Evolutionary conservation across 257 asterid species (phyloP), one percentile per base, ranked within the genome.

Genomic region (Jasminum sambac): DNA sequence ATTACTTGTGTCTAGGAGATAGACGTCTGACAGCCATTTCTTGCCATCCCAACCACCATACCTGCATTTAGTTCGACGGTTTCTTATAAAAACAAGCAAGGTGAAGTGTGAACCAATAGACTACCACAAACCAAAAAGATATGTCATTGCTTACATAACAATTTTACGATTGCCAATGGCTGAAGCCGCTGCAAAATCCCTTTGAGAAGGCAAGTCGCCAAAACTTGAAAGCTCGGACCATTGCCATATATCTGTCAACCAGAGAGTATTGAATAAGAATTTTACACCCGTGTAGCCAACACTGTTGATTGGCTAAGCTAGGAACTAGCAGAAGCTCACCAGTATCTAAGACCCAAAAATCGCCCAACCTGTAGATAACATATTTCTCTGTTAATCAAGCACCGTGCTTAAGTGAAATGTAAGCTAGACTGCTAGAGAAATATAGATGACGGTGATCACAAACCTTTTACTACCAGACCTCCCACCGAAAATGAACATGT

Each of bases 1-100:
- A 67, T 79, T 89, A 95, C 99, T 84, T 77, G 99, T 95, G 78
- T 95, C 98, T 36, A 95, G 79, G 73, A 95, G 78, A 76, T 79
- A 89, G 69, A 95, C 95, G 70, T 95, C 99, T 42, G 99, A 95
- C 73, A 91, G 87, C 99, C 99, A 95, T 87, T 85, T 91, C 83
- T 88, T 91, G 66, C 97, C 97, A 87, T 95, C 99, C 98, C 98
- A 95, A 80, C 99, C 99, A 77, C 99, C 98, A 77, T 80, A 91
- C 99, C 99, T 95, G 87, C 85, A 78, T 48, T 62, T 14, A 26
- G 66, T 24, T 65, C 30, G 74, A 64, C 52, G 63, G 63, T 71
- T 71, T 62, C 69, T 62, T 66, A 81, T 62, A 41, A 57, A 57
- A 63, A 66, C 58, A 61, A 72, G 70, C 11, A 17, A 64, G 68